These are phyloP conservation scores for Lentinula lateritia DNA, from an alignment of 768 basidiomycete species.

Conservation along the genomic window DNA sequence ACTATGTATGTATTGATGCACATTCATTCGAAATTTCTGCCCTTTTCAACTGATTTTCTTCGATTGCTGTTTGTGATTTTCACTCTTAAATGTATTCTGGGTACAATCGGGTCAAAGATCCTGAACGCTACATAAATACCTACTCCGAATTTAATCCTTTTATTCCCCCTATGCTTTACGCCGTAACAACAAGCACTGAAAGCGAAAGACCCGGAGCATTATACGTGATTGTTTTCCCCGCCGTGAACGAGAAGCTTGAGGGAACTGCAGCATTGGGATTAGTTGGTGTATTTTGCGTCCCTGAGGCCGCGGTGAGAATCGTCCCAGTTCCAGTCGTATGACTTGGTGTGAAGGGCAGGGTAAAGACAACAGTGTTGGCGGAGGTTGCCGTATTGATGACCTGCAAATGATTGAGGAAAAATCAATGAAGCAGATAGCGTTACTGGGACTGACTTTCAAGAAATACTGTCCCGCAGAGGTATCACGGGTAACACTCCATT, in stretches of 20 bases:
- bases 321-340: constrained; percentile 34
- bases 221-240: constrained; percentile 50
- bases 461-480: constrained; percentile 18
- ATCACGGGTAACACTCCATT: constrained; percentile 55
- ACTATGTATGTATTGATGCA: too few relatives aligned
- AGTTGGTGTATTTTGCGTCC: constrained; percentile 51
- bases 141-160: too few relatives aligned
- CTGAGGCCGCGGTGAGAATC: constrained; percentile 42
- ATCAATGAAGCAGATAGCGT: not conserved
- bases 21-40: too few relatives aligned
- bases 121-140: too few relatives aligned
- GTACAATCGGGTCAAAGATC: too few relatives aligned
- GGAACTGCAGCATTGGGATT: constrained; percentile 45
- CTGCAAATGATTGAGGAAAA: constrained; percentile 22
- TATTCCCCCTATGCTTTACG: not conserved
- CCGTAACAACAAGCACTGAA: not conserved
- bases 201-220: constrained; percentile 38
- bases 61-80: too few relatives aligned
- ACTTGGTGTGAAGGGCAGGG: constrained; percentile 49
- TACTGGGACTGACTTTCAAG: constrained; percentile 21
- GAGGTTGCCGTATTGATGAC: constrained; percentile 46
- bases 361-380: constrained; percentile 40
- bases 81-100: too few relatives aligned
- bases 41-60: too few relatives aligned
- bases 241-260: constrained; percentile 33